A percentile compares a stretch with the other conserved stretches of the same genome.
Evolutionary conservation across 2,329 filamentous ascomycete species (phyloP).

Genomic region (Aspergillus sp.): DNA sequence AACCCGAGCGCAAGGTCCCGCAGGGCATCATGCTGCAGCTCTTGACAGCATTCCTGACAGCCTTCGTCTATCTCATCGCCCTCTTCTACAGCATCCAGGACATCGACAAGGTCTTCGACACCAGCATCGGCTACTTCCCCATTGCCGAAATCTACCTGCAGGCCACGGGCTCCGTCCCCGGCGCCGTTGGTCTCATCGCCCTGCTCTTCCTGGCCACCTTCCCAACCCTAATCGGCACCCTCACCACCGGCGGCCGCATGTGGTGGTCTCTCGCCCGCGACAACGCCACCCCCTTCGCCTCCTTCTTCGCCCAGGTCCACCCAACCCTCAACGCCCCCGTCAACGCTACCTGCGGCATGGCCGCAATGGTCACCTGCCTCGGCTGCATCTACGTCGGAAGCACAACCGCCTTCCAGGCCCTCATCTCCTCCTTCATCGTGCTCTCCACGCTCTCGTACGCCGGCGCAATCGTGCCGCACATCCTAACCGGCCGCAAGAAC

Average conservation of each 20-base stretch:
- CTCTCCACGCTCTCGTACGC: slow-evolving; percentile 60
- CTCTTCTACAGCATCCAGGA: slow-evolving; percentile 33
- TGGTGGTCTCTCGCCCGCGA: slow-evolving; percentile 63
- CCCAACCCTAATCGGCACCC: slow-evolving; percentile 53
- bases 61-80: slow-evolving; percentile 52
- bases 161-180: slow-evolving; percentile 53
- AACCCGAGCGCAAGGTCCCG: slow-evolving; percentile 39
- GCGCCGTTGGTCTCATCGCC: slow-evolving; percentile 53
- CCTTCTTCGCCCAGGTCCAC: slow-evolving; percentile 50
- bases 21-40: slow-evolving; percentile 49
- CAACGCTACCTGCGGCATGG: slow-evolving; percentile 56
- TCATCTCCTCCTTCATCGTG: slow-evolving; percentile 62
- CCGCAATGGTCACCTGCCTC: slow-evolving; percentile 54
- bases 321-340: slow-evolving; percentile 52
- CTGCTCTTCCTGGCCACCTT: slow-evolving; percentile 57
- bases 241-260: slow-evolving; percentile 58
- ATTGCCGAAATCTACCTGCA: slow-evolving; percentile 67
- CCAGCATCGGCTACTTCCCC: slow-evolving; percentile 52
- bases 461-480: slow-evolving; percentile 61
- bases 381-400: slow-evolving; percentile 67
- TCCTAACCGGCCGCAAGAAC: slow-evolving; percentile 46
- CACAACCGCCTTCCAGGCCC: slow-evolving; percentile 65
- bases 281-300: slow-evolving; percentile 55
- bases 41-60: slow-evolving; percentile 42
- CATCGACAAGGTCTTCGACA: slow-evolving; percentile 55